These are phyloP conservation scores for Diospyros kaki DNA, from an alignment of 148 eudicot species.

Conservation along the genomic window DNA sequence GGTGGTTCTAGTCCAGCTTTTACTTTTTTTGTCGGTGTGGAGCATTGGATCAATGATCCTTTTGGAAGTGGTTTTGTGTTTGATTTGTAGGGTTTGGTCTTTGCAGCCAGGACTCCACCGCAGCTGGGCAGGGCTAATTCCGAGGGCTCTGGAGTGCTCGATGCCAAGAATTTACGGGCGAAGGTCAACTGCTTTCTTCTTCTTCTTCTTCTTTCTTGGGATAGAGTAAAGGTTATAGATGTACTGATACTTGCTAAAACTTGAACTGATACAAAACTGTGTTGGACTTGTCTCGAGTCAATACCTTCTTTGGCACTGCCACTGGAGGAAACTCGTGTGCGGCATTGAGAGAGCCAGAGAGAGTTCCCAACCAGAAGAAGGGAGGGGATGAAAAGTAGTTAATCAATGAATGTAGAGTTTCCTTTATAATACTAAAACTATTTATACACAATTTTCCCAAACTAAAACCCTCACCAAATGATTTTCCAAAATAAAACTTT, in stretches of 20 bases:
- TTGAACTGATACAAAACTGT: background rate
- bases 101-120: conserved; percentile 50
- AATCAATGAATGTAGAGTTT: too few relatives aligned
- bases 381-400: too few relatives aligned
- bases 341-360: too few relatives aligned
- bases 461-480: too few relatives aligned
- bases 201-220: background rate
- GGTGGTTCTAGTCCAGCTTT: background rate
- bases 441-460: too few relatives aligned
- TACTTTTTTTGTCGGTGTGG: background rate
- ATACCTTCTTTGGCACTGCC: too few relatives aligned
- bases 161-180: conserved; percentile 63
- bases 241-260: background rate
- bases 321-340: too few relatives aligned
- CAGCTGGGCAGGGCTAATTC: conserved; percentile 46
- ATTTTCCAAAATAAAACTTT: too few relatives aligned
- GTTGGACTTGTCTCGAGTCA: too few relatives aligned
- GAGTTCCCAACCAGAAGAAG: too few relatives aligned
- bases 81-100: background rate
- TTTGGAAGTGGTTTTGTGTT: background rate
- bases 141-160: conserved; percentile 31
- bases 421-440: too few relatives aligned
- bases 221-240: too few relatives aligned
- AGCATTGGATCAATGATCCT: background rate
- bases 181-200: conserved; percentile 38